Conservation (phyloP, 2,329 filamentous ascomycete species). For the Bipolaris bicolor region DNA sequence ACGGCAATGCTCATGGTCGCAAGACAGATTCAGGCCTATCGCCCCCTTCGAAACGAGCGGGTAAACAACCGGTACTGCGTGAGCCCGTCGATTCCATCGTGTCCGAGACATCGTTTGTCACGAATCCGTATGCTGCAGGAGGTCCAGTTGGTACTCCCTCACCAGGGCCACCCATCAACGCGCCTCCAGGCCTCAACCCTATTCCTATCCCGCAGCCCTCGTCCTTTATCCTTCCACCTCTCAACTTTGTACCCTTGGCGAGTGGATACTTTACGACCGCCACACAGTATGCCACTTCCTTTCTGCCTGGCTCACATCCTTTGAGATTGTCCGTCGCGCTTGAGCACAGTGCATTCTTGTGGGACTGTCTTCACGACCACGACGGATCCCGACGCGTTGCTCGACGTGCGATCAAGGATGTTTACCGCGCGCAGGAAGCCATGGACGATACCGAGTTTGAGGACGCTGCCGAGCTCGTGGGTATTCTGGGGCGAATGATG, state of each 20-base stretch:
- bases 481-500: constrained; percentile 86
- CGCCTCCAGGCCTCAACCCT: constrained; percentile 54
- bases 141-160: constrained; percentile 52
- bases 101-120: constrained; percentile 58
- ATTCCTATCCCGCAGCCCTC: constrained; percentile 56
- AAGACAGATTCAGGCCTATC: constrained; percentile 35
- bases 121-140: constrained; percentile 54
- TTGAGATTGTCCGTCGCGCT: constrained; percentile 87
- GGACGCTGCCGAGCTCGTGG: constrained; percentile 87
- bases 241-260: constrained; percentile 84
- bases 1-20: constrained; percentile 34
- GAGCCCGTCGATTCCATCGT: constrained; percentile 57
- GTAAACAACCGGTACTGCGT: constrained; percentile 51
- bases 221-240: constrained; percentile 78
- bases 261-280: constrained; percentile 82
- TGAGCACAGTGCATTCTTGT: constrained; percentile 90
- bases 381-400: constrained; percentile 78
- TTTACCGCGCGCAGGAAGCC: constrained; percentile 87
- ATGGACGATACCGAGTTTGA: constrained; percentile 96
- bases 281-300: constrained; percentile 71
- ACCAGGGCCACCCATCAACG: constrained; percentile 49
- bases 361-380: constrained; percentile 86
- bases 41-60: constrained; percentile 41
- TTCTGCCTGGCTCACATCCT: constrained; percentile 87
- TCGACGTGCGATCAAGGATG: constrained; percentile 82